Percentiles rank a stretch among this genome's conserved stretches.
Conservation (phyloP, 345 rosid species). For the Murraya paniculata region DNA sequence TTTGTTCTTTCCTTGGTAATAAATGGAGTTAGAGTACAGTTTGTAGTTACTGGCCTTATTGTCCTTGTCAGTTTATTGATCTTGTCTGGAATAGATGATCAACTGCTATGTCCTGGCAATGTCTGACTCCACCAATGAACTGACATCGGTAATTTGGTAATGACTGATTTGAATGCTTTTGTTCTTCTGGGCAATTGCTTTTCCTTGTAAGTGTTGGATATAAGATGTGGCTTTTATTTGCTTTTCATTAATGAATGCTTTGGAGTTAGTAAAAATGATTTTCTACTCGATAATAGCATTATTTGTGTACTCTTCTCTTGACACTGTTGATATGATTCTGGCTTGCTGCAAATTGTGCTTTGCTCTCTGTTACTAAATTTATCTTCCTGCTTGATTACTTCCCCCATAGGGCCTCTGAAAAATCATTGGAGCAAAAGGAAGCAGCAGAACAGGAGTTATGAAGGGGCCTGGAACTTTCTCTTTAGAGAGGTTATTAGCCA, state of each 20-base stretch:
- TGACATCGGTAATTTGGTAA: not conserved
- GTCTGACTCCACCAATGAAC: not conserved
- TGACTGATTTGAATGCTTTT: not conserved
- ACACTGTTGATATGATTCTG: not conserved
- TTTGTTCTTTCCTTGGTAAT: not conserved
- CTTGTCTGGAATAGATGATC: not conserved
- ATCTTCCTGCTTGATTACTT: not conserved
- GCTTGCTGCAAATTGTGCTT: not conserved
- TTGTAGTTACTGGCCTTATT: not conserved
- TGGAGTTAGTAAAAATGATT: not conserved
- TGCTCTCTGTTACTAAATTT: not conserved
- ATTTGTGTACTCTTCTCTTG: not conserved
- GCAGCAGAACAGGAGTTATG: constrained; percentile 71
- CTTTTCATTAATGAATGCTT: not conserved
- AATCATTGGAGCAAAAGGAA: constrained; percentile 67
- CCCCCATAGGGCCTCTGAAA: constrained; percentile 60
- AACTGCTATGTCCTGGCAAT: not conserved
- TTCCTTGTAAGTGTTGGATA: not conserved
- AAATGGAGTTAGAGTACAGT: not conserved
- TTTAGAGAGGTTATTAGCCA: constrained; percentile 78
- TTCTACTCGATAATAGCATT: not conserved
- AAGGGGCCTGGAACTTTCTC: constrained; percentile 96
- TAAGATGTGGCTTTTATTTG: not conserved
- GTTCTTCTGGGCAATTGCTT: not conserved
- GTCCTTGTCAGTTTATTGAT: not conserved